These are phyloP conservation scores for Diaporthe longicolla DNA, from an alignment of 2,329 filamentous ascomycete genomes.

Conservation along the genomic window DNA sequence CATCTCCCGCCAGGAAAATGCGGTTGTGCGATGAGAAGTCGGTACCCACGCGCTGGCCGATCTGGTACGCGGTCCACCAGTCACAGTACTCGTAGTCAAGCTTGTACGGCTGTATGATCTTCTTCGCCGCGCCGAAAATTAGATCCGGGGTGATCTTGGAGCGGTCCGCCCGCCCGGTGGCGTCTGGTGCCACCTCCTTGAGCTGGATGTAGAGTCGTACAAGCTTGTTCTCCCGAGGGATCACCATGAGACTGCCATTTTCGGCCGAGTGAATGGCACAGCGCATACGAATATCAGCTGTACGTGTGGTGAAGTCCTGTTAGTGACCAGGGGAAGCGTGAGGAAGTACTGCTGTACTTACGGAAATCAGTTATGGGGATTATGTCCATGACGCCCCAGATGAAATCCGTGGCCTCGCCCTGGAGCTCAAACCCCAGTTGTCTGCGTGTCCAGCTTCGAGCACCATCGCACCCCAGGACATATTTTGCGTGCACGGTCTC, in stretches of 20 bases:
- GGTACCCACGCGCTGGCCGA: conserved; percentile 74
- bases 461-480: conserved; percentile 77
- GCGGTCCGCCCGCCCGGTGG: conserved; percentile 66
- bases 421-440: conserved; percentile 59
- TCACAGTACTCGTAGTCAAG: conserved; percentile 75
- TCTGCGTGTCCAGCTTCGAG: conserved; percentile 75
- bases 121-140: conserved; percentile 74
- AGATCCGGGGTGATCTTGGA: conserved; percentile 74
- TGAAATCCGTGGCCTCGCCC: conserved; percentile 48
- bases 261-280: conserved; percentile 50
- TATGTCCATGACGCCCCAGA: conserved; percentile 50
- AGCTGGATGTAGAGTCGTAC: conserved; percentile 78
- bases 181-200: conserved; percentile 59
- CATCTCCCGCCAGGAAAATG: conserved; percentile 80
- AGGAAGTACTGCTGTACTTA: conserved; percentile 52
- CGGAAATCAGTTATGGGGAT: conserved; percentile 52
- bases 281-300: conserved; percentile 49
- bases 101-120: conserved; percentile 77
- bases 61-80: conserved; percentile 78
- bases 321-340: conserved; percentile 65
- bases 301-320: conserved; percentile 53
- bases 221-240: conserved; percentile 59
- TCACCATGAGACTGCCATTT: conserved; percentile 49
- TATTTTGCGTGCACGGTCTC: conserved; percentile 71
- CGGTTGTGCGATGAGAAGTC: conserved; percentile 69